A percentile compares a stretch with the other conserved stretches of the same genome.
Conservation (phyloP, 768 basidiomycete species). For the Phaeolepiota aurea region DNA sequence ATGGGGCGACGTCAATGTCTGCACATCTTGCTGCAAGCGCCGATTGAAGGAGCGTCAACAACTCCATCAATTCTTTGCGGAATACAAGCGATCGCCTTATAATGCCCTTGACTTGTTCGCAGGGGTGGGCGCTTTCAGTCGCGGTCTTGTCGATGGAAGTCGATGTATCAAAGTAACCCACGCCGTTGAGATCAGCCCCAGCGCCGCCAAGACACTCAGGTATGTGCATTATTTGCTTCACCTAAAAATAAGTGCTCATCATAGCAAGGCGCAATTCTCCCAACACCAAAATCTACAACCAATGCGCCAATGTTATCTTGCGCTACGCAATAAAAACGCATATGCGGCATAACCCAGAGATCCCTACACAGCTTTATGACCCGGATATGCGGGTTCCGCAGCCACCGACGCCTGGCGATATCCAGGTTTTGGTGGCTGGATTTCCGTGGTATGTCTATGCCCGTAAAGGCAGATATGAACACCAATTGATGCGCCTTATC, state of each 20-base stretch:
- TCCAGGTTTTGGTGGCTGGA: conserved; percentile 59
- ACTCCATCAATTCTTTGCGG: conserved; percentile 24
- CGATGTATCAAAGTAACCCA: conserved; percentile 50
- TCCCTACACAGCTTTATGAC: conserved; percentile 31
- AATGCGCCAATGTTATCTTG: conserved; percentile 61
- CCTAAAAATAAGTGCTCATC: not conserved
- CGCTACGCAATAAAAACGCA: conserved; percentile 46
- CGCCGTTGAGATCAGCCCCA: conserved; percentile 68
- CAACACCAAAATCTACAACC: conserved; percentile 50
- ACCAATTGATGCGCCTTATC: not conserved
- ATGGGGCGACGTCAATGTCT: conserved; percentile 32
- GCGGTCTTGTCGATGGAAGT: conserved; percentile 46
- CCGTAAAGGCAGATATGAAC: conserved; percentile 1
- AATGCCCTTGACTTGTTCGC: conserved; percentile 37
- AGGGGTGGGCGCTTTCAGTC: conserved; percentile 55
- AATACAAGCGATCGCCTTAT: conserved; percentile 17
- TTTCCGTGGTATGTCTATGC: conserved; percentile 68
- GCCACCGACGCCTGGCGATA: conserved; percentile 41
- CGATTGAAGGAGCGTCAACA: conserved; percentile 18
- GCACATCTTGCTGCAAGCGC: conserved; percentile 31
- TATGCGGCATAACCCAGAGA: conserved; percentile 28
- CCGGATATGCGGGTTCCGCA: conserved; percentile 27
- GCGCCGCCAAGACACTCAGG: conserved; percentile 61
- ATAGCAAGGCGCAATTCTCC: conserved; percentile 42
- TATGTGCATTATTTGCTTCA: conserved; percentile 18